These are phyloP conservation scores for Podospora australis DNA, from an alignment of 495 filamentous ascomycete genomes.

Conservation along the genomic window DNA sequence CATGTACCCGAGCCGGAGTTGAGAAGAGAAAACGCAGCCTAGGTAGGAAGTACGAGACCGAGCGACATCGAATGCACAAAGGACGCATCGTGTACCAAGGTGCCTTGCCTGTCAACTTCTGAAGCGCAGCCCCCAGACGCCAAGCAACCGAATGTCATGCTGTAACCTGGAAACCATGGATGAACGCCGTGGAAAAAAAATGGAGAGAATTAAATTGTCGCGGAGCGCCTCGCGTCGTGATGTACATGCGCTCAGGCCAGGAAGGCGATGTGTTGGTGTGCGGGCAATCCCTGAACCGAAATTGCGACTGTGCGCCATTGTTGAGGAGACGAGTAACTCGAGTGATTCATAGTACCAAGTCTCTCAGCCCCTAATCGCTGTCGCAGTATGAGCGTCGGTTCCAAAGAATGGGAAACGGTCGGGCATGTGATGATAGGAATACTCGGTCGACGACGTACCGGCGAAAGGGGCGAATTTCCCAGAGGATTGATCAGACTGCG, in stretches of 20 bases:
- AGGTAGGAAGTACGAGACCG: background rate
- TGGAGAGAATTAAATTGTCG: slow-evolving; percentile 3
- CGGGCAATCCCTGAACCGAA: background rate
- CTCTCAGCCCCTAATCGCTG: slow-evolving; percentile 30
- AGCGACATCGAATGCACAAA: background rate
- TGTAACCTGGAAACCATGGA: background rate
- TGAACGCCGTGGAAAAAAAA: slow-evolving; percentile 2
- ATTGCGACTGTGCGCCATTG: background rate
- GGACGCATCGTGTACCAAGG: background rate
- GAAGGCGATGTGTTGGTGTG: background rate
- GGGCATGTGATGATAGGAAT: slow-evolving; percentile 30
- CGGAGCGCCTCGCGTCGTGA: background rate
- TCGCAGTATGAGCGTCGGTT: slow-evolving; percentile 32
- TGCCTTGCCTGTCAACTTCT: background rate
- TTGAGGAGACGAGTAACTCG: background rate
- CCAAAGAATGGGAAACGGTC: slow-evolving; percentile 35
- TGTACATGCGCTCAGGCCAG: slow-evolving; percentile 5
- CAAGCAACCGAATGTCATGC: slow-evolving; percentile 14
- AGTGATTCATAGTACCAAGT: background rate
- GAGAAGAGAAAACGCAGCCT: background rate
- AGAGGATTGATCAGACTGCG: slow-evolving; percentile 17
- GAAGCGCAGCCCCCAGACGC: slow-evolving; percentile 6
- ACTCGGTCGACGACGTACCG: slow-evolving; percentile 36
- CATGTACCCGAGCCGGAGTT: background rate
- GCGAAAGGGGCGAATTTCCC: slow-evolving; percentile 26